Evolutionary conservation across 208 protist species (phyloP).

Genomic region (Angomonas desouzai): DNA sequence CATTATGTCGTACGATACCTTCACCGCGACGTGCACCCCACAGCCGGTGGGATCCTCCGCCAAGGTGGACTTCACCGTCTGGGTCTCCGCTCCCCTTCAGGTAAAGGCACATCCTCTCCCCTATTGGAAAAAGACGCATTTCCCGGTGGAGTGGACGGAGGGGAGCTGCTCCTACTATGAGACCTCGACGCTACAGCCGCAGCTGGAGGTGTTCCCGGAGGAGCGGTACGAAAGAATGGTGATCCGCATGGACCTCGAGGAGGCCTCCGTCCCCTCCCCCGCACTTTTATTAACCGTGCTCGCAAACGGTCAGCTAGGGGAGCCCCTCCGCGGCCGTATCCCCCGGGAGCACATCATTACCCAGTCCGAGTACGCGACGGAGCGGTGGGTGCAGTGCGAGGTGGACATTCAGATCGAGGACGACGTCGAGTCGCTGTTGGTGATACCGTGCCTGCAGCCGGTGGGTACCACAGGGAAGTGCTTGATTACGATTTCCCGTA

Average conservation of each 20-base stretch:
- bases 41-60: conserved; percentile 30
- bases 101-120: conserved; percentile 37
- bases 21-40: conserved; percentile 56
- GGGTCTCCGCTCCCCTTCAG: conserved; percentile 42
- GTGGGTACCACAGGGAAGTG: conserved; percentile 51
- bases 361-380: conserved; percentile 69
- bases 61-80: conserved; percentile 49
- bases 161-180: conserved; percentile 76
- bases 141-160: conserved; percentile 38
- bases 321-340: conserved; percentile 54
- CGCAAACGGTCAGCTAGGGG: conserved; percentile 35
- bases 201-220: conserved; percentile 70
- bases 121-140: conserved; percentile 45
- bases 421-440: conserved; percentile 54
- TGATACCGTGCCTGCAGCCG: conserved; percentile 82
- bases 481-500: conserved; percentile 44
- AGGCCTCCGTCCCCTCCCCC: conserved; percentile 47
- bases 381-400: conserved; percentile 54
- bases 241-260: conserved; percentile 49
- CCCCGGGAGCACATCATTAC: conserved; percentile 34
- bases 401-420: conserved; percentile 27
- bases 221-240: conserved; percentile 44
- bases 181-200: conserved; percentile 50
- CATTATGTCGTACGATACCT: conserved; percentile 24
- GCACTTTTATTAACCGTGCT: conserved; percentile 72